Base-by-base conservation (phyloP, 805 yeast species). In the Saccharomyces mikatae region DNA sequence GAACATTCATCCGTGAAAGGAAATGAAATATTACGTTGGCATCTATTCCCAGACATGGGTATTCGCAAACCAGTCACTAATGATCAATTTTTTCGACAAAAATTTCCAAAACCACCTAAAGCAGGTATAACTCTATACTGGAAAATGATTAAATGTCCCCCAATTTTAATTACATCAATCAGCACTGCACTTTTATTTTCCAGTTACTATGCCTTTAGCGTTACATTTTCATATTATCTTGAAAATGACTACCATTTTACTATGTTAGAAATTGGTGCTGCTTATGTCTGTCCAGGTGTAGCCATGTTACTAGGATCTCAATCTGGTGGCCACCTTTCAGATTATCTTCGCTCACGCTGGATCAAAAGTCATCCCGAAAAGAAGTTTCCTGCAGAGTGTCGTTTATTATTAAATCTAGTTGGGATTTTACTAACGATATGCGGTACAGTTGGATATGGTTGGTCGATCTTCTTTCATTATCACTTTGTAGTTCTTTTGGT, bases 211-310 rank as follows among this genome's bases (percentile, higher is more conserved):
- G 82, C 77, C 1, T 71, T 80, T 56, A 76, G 77, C 56, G 80
- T 81, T 10, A 76, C 81, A 0, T 77, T 78, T 58, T 65, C 83
- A 0, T 70, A 71, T 27, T 68, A 69, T 8, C 64, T 81, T 32
- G 65, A 72, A 44, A 59, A 65, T 0, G 62, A 68, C 8, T 80
- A 80, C 59, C 55, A 65, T 9, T 75, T 71, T 54, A 63, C 68
- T 1, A 62, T 64, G 27, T 57, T 76, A 1, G 65, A 71, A 17
- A 70, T 73, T 0, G 76, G 80, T 30, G 69, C 79, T 6, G 71
- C 81, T 0, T 81, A 80, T 53, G 68, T 78, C 8, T 79, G 82
- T 54, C 84, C 84, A 0, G 84, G 84, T 1, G 59, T 68, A 1
- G 76, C 83, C 0, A 68, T 81, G 58, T 61, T 80, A 3, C 26